These are phyloP conservation scores for Adansonia madagascariensis DNA, from an alignment of 441 rosid genomes.

Conservation along the genomic window DNA sequence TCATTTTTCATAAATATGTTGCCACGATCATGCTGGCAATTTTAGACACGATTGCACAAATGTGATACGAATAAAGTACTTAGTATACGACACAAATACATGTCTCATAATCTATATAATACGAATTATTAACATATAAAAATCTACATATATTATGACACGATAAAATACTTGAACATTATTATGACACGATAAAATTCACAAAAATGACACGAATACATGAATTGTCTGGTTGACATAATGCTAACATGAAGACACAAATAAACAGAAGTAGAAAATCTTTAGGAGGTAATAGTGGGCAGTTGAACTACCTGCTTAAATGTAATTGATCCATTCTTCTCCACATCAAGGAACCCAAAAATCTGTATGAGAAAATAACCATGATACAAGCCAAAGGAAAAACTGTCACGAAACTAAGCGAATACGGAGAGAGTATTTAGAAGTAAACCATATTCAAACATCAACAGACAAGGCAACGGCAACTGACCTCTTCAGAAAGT, in stretches of 20 bases:
- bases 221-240: not conserved
- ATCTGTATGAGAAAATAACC: constrained; percentile 49
- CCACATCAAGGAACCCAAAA: constrained; percentile 79
- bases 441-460: not conserved
- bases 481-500: constrained; percentile 70
- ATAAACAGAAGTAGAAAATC: not conserved
- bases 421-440: not conserved
- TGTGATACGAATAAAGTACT: too few species aligned
- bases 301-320: constrained; percentile 71
- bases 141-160: too few species aligned
- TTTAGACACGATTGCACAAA: too few species aligned
- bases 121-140: too few species aligned
- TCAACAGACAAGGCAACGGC: not conserved
- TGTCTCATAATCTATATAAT: too few species aligned
- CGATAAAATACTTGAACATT: too few species aligned
- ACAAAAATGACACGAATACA: too few species aligned
- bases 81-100: too few species aligned
- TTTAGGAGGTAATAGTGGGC: not conserved
- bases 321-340: constrained; percentile 70
- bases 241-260: constrained; percentile 2
- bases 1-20: not conserved
- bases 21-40: not conserved
- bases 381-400: constrained; percentile 21
- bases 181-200: too few species aligned
- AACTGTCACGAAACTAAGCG: not conserved